phyloP scores from a whole-genome alignment of 1,139 yeast species.

The Candida freyschussii region DNA sequence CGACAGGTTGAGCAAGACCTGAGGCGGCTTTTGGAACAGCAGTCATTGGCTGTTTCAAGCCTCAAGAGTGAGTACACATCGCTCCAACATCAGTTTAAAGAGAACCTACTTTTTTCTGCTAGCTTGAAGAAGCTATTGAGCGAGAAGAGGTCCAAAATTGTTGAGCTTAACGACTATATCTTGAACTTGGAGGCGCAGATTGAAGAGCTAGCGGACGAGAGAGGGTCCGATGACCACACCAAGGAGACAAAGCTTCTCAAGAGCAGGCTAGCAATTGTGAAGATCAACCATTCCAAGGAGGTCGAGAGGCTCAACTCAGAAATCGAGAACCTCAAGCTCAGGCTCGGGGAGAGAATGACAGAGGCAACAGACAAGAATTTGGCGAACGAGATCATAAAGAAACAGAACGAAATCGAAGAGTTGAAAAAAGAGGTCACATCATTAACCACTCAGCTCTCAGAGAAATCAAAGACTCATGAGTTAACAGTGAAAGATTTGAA shows the following conservation, averaged over 20 bases:
- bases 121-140: constrained; percentile 14
- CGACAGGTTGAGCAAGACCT: constrained; percentile 16
- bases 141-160: constrained; percentile 27
- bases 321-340: constrained; percentile 16
- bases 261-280: constrained; percentile 20
- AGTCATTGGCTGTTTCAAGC: constrained; percentile 10
- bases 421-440: constrained; percentile 15
- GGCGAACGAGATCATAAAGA: constrained; percentile 10
- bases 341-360: constrained; percentile 4
- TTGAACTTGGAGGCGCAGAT: constrained; percentile 18
- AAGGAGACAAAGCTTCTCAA: constrained; percentile 23
- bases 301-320: constrained; percentile 15
- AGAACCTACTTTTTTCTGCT: constrained; percentile 8
- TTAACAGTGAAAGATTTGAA: constrained; percentile 33
- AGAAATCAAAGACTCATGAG: constrained; percentile 18
- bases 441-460: constrained; percentile 15
- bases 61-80: constrained; percentile 15
- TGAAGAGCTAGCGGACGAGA: constrained; percentile 20
- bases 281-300: constrained; percentile 21
- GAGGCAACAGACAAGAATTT: constrained; percentile 5
- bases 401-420: constrained; percentile 23
- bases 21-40: constrained; percentile 10
- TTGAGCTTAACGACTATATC: constrained; percentile 34
- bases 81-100: constrained; percentile 13
- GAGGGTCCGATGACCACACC: constrained; percentile 19